These are phyloP conservation scores for Incumbomyces delicatus DNA, from an alignment of 2,329 filamentous ascomycete species.

Conservation along the genomic window DNA sequence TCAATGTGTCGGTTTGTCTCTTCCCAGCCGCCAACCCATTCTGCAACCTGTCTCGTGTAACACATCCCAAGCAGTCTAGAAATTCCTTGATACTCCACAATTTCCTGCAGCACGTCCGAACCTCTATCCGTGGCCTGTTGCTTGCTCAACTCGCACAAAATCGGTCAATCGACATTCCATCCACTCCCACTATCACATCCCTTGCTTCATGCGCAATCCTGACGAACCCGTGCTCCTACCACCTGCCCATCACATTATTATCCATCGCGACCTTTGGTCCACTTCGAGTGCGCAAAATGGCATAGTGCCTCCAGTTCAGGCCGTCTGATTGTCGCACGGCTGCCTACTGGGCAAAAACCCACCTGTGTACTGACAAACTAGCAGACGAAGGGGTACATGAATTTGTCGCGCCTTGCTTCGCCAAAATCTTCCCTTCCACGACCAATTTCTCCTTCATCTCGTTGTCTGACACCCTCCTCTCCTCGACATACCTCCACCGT, in stretches of 20 bases:
- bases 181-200: constrained; percentile 24
- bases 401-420: constrained; percentile 17
- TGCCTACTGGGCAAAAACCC: constrained; percentile 25
- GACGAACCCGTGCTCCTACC: constrained; percentile 5
- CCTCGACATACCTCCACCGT: constrained; percentile 17
- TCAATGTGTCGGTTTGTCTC: constrained; percentile 2
- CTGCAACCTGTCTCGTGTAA: constrained; percentile 8
- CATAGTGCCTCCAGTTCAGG: constrained; percentile 14
- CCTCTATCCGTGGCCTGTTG: constrained; percentile 5
- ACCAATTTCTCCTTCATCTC: constrained; percentile 15
- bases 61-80: constrained; percentile 5
- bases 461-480: constrained; percentile 12
- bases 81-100: constrained; percentile 7
- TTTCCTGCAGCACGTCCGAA: constrained; percentile 6
- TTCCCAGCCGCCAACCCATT: constrained; percentile 5
- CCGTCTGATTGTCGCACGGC: constrained; percentile 21
- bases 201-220: constrained; percentile 21
- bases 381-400: constrained; percentile 22
- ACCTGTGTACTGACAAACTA: constrained; percentile 20
- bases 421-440: constrained; percentile 11
- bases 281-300: constrained; percentile 7
- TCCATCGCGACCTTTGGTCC: constrained; percentile 11
- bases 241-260: constrained; percentile 14
- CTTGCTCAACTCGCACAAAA: constrained; percentile 17
- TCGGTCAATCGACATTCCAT: constrained; percentile 21